These are phyloP conservation scores for Solanum aculeatissimum DNA, from an alignment of 305 asterid species.

Conservation along the genomic window DNA sequence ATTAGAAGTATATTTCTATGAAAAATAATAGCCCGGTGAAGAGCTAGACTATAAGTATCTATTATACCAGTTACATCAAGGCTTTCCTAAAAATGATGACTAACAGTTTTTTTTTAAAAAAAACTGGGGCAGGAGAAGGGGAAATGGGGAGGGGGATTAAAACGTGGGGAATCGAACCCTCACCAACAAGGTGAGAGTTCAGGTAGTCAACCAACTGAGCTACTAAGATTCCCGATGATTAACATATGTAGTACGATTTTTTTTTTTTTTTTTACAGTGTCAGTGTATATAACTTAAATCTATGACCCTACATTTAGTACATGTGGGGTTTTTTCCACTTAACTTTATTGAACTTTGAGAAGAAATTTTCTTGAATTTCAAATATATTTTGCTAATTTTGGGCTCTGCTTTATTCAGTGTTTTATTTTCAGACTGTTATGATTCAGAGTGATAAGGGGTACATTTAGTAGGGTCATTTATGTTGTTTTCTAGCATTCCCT, in stretches of 20 bases:
- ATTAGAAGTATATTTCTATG: not conserved
- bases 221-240: too few species aligned
- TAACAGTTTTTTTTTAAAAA: too few species aligned
- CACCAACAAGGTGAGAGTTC: too few species aligned
- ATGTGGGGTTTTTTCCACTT: not conserved
- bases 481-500: not conserved
- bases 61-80: not conserved
- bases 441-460: not conserved
- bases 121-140: too few species aligned
- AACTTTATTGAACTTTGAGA: not conserved
- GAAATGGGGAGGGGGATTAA: too few species aligned
- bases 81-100: too few species aligned
- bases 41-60: not conserved
- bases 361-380: constrained; percentile 1
- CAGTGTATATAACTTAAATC: not conserved
- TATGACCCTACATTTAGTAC: constrained; percentile 6
- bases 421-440: not conserved
- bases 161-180: too few species aligned
- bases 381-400: not conserved
- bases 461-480: not conserved
- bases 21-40: too few species aligned
- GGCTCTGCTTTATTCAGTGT: not conserved
- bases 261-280: not conserved
- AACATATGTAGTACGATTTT: too few species aligned
- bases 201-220: too few species aligned